Percentiles rank a stretch among this genome's conserved stretches.
Evolutionary conservation across 331 rosid genomes (phyloP).

Genomic region (Malus hybrid): DNA sequence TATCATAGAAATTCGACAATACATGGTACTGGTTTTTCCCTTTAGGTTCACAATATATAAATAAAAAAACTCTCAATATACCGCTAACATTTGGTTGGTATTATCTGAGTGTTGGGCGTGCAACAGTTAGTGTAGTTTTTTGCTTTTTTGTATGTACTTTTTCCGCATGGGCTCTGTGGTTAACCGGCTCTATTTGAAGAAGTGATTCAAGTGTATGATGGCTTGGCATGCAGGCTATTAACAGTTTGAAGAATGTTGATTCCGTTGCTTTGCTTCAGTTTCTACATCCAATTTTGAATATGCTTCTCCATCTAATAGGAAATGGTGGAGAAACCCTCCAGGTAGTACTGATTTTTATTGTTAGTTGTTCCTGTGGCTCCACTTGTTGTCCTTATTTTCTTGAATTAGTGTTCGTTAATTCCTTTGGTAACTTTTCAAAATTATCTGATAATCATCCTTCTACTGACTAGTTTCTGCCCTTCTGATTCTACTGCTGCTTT

Average conservation of each 20-base stretch:
- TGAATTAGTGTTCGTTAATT: background rate
- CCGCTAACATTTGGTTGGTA: background rate
- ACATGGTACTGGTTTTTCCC: background rate
- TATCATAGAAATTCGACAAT: background rate
- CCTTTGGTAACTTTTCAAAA: background rate
- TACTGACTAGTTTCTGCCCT: conserved; percentile 6
- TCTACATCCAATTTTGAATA: conserved; percentile 93
- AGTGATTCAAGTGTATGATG: conserved; percentile 9
- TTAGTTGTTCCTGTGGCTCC: background rate
- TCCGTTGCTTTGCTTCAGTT: conserved; percentile 98
- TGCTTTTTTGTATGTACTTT: background rate
- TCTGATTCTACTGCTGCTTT: conserved; percentile 22
- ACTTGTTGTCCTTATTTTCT: background rate
- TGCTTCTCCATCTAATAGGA: conserved; percentile 99
- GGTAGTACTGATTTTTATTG: conserved; percentile 34
- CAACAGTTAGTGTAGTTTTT: background rate
- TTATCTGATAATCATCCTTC: background rate
- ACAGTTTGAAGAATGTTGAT: conserved; percentile 98
- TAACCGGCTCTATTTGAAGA: background rate
- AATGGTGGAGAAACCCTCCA: conserved; percentile 99
- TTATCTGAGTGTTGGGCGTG: background rate
- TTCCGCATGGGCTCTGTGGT: background rate
- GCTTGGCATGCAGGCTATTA: conserved; percentile 73
- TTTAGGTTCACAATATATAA: background rate
- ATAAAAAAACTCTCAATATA: background rate